Evolutionary conservation across 345 rosid genomes (phyloP).

Genomic region (Gossypium thurberi): DNA sequence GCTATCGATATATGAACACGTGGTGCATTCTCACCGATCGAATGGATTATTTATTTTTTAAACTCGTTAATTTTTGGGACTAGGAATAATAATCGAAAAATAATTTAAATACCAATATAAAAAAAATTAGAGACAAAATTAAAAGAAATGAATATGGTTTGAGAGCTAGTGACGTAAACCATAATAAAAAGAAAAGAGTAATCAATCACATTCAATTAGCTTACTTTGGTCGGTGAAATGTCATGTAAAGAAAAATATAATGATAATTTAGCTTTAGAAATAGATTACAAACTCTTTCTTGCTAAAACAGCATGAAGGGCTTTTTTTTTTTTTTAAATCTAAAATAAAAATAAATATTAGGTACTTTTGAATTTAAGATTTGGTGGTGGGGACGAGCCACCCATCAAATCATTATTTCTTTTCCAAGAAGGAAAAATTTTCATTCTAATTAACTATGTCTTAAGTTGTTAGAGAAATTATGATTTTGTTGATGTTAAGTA

Average conservation of each 20-base stretch:
- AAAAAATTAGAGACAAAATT: too few species aligned
- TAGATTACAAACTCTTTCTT: conserved; percentile 3
- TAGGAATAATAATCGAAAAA: too few species aligned
- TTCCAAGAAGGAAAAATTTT: not conserved
- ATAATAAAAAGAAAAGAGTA: not conserved
- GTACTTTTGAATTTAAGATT: not conserved
- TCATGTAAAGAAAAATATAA: not conserved
- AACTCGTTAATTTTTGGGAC: too few species aligned
- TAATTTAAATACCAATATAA: too few species aligned
- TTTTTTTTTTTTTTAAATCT: not conserved
- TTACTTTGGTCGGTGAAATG: conserved; percentile 7
- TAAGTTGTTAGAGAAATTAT: not conserved
- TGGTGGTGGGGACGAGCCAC: not conserved
- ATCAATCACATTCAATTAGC: not conserved
- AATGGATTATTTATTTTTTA: too few species aligned
- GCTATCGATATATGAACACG: too few species aligned
- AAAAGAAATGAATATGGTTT: too few species aligned
- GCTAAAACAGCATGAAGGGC: not conserved
- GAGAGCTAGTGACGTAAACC: too few species aligned
- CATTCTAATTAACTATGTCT: too few species aligned
- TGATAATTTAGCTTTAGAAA: conserved; percentile 6
- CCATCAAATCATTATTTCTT: not conserved
- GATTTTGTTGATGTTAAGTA: not conserved
- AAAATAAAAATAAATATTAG: not conserved
- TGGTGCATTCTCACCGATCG: too few species aligned